phyloP scores from a whole-genome alignment of 148 eudicot genomes.

The Chenopodium quinoa region DNA sequence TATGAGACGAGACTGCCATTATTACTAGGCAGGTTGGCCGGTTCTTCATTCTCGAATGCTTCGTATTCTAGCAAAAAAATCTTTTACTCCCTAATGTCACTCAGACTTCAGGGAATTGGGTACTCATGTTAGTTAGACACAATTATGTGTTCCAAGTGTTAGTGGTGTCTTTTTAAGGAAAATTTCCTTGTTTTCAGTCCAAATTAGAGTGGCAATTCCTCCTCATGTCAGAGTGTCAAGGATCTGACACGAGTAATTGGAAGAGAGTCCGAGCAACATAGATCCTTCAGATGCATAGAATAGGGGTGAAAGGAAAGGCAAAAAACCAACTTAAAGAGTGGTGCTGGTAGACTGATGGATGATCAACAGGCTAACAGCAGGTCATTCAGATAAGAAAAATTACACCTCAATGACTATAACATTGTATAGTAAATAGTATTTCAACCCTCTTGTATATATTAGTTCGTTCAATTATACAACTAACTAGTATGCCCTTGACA shows the following conservation, averaged over 20 bases:
- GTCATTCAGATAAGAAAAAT: not conserved
- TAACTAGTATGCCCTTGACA: not conserved
- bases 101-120: not conserved
- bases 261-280: not conserved
- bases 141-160: not conserved
- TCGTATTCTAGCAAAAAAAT: constrained; percentile 14
- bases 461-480: constrained; percentile 4
- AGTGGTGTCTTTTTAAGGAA: not conserved
- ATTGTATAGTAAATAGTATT: not conserved
- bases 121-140: not conserved
- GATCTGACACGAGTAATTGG: not conserved
- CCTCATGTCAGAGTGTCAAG: not conserved
- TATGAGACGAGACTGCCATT: no score
- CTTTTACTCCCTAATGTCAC: not conserved
- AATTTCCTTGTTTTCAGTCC: not conserved
- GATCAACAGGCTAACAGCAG: not conserved
- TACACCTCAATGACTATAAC: not conserved
- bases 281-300: not conserved
- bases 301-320: not conserved
- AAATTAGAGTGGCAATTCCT: not conserved
- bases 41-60: constrained; percentile 21
- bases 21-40: not conserved
- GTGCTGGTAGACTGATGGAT: not conserved
- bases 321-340: not conserved
- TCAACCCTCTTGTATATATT: not conserved